phyloP scores from a whole-genome alignment of 768 basidiomycete genomes.

The Chalciporus sphaerocephalus region DNA sequence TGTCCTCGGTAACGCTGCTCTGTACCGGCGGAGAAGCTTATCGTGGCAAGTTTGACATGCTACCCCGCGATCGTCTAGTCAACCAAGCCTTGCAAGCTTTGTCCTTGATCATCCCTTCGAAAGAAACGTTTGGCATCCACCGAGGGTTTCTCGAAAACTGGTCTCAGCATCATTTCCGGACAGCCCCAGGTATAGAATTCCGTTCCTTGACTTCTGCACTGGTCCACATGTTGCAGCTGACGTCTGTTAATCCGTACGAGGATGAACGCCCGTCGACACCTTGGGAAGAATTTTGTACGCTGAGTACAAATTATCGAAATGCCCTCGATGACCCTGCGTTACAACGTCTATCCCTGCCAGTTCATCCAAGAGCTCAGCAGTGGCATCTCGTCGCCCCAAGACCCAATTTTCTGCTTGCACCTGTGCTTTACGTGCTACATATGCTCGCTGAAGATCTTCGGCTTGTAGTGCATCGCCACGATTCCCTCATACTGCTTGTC shows the following conservation, averaged over 20 bases:
- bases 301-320: constrained; percentile 40
- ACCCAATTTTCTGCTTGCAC: constrained; percentile 48
- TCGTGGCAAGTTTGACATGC: constrained; percentile 50
- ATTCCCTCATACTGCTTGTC: constrained; percentile 52
- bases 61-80: constrained; percentile 54
- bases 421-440: constrained; percentile 72
- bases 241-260: constrained; percentile 23
- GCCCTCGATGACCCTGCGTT: constrained; percentile 62
- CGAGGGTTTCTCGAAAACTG: constrained; percentile 52
- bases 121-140: constrained; percentile 55
- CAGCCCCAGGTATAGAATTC: constrained; percentile 49
- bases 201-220: constrained; percentile 53
- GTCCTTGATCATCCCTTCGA: constrained; percentile 53
- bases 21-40: constrained; percentile 47
- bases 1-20: constrained; percentile 50
- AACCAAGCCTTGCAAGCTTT: constrained; percentile 58
- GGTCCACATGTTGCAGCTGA: constrained; percentile 41
- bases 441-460: constrained; percentile 70
- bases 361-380: constrained; percentile 23
- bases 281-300: constrained; percentile 48
- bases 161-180: constrained; percentile 44
- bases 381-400: constrained; percentile 23
- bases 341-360: constrained; percentile 39
- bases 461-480: constrained; percentile 51
- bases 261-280: constrained; percentile 21